Percentiles rank a stretch among this genome's conserved stretches.
These are phyloP conservation scores for Leccinum obscurum DNA, from an alignment of 768 basidiomycete genomes.

Conservation along the genomic window DNA sequence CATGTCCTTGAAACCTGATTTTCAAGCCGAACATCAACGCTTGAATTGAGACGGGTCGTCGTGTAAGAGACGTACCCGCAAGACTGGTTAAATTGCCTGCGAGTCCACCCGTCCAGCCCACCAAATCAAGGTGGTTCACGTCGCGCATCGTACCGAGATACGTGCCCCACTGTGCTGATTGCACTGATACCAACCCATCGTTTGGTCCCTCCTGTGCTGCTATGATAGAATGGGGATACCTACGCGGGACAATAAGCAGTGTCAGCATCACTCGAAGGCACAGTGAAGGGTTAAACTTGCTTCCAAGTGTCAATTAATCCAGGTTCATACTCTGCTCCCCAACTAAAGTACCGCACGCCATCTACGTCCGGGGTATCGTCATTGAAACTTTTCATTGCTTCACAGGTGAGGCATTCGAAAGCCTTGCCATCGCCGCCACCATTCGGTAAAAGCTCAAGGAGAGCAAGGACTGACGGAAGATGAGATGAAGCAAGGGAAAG, in stretches of 20 bases:
- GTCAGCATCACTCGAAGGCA: not conserved
- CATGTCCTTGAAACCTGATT: conserved; percentile 63
- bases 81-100: conserved; percentile 29
- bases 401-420: conserved; percentile 82
- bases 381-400: conserved; percentile 89
- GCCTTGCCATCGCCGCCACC: conserved; percentile 95
- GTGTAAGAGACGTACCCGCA: conserved; percentile 12
- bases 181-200: conserved; percentile 89
- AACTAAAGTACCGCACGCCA: conserved; percentile 87
- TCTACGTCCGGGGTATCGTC: conserved; percentile 76
- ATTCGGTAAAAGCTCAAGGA: conserved; percentile 84
- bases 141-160: conserved; percentile 90
- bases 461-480: conserved; percentile 67
- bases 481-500: conserved; percentile 66
- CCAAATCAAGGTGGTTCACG: conserved; percentile 91
- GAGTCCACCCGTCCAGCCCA: conserved; percentile 74
- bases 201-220: conserved; percentile 88
- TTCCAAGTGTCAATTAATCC: conserved; percentile 91
- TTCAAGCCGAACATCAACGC: not conserved
- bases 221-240: conserved; percentile 78
- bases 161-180: conserved; percentile 91
- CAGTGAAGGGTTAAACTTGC: conserved; percentile 21
- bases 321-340: conserved; percentile 91
- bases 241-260: conserved; percentile 1
- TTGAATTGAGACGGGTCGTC: not conserved